Base-by-base conservation (phyloP, 192 early-diverging fungal genomes). In the Tieghemiomyces parasiticus region DNA sequence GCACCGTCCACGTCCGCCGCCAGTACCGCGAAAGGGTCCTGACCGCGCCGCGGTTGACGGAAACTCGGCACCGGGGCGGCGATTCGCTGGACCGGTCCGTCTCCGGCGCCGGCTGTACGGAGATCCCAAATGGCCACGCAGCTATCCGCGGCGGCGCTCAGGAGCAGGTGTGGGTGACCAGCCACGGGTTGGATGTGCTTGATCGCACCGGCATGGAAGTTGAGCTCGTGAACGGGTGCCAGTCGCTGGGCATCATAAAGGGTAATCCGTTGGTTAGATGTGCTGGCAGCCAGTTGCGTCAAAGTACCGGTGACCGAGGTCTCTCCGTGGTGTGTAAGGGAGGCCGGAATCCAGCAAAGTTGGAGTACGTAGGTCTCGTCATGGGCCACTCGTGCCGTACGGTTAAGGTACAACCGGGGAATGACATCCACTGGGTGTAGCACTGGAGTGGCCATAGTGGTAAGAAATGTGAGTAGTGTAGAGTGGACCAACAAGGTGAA, bases 101-200 rank as follows among this genome's bases (percentile, higher is more conserved):
- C 60, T 0, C 71, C 34, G 0, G n/a, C 48, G 19, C 60, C 49
- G 4, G 64, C 35, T 35, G 69, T 70, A 32, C 87, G 77, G 61
- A 90, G 56, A 63, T 90, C 87, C 85, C 85, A 87, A 24, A 73
- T 60, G 32, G 76, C 79, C 4, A 86, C 59, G n/a, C 63, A 62
- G 1, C 78, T 74, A 58, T 90, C 87, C 31, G 74, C 71, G 28
- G 84, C 83, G 53, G 80, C 72, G 55, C 81, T 78, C 28, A 88
- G 56, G 2, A 82, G 66, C 28, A 74, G 47, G 1, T 80, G 76
- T 14, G 73, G 74, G 50, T 81, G 68, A 16, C 32, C 38, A 35
- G 60, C 63, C 30, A 65, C 63, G 35, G 65, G 33, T 46, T 79
- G 74, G 30, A 86, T 80, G 60, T 84, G 76, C 14, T 84, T 76